phyloP scores from a whole-genome alignment of 352 stramenopile genomes.

The Globisporangium solare region DNA sequence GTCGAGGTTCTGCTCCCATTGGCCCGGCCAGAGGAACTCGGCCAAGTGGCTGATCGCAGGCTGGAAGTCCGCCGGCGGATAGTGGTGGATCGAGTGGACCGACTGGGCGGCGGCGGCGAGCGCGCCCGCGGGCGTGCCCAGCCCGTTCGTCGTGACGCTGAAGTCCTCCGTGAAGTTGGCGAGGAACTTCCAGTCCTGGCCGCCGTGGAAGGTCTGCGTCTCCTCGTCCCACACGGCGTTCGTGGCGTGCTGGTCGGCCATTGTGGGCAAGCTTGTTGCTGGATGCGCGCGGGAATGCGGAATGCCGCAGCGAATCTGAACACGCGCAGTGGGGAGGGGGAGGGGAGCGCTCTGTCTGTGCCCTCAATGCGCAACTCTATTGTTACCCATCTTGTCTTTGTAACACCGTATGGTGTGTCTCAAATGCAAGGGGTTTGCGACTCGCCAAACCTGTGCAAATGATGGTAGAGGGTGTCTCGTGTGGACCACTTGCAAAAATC shows the following conservation, averaged over 20 bases:
- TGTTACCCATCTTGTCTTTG: neutral
- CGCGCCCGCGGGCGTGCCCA: slow-evolving; percentile 73
- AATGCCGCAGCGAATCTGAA: slow-evolving; percentile 10
- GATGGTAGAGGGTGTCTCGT: too few relatives aligned
- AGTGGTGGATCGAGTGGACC: slow-evolving; percentile 85
- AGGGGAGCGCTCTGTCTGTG: neutral
- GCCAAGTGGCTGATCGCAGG: slow-evolving; percentile 85
- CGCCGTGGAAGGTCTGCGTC: slow-evolving; percentile 90
- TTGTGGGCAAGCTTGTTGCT: neutral
- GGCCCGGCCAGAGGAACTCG: slow-evolving; percentile 77
- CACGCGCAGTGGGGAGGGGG: slow-evolving; percentile 1
- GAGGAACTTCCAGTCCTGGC: slow-evolving; percentile 90
- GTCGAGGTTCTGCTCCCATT: slow-evolving; percentile 52
- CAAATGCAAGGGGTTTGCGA: too few relatives aligned
- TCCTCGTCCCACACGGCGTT: slow-evolving; percentile 64
- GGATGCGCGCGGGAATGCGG: neutral
- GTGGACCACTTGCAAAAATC: neutral
- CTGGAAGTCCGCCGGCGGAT: slow-evolving; percentile 88
- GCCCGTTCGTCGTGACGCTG: slow-evolving; percentile 85
- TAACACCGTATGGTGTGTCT: neutral
- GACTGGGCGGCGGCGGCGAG: slow-evolving; percentile 64
- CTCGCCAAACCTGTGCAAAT: too few relatives aligned
- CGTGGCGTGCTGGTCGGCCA: slow-evolving; percentile 8
- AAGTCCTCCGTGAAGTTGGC: slow-evolving; percentile 88
- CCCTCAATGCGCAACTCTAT: neutral